Evolutionary conservation across 2,329 filamentous ascomycete genomes (phyloP), one percentile per base, ranked within the genome.

Genomic region (Madurella mycetomatis): DNA sequence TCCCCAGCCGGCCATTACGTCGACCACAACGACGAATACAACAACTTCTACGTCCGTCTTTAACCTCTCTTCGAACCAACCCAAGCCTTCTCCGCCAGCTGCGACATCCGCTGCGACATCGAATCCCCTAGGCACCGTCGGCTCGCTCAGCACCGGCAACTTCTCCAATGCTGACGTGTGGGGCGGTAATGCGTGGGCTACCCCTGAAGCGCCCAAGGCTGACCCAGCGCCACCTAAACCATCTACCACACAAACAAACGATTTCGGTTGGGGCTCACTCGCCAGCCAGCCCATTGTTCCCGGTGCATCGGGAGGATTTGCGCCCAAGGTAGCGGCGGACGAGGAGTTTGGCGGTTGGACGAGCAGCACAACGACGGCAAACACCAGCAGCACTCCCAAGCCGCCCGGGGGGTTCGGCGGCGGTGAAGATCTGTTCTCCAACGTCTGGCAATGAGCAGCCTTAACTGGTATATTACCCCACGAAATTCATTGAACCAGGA

Each of bases 281-380:
- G 77, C 81, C 41, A 80, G 67, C 63, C 78, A 82, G 57, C 80
- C 82, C 47, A 83, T 86, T 67, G 76, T 86, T 17, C 80, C 81
- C 2, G 80, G 82, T 1, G 74, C 81, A 0, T 79, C 79, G 61
- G 86, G 86, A 19, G 86, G 86, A 5, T 87, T 89, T 70, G 81
- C 76, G 41, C 84, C 89, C 19, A 86, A 87, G 65, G 88, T 96
- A 2, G 80, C 88, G 37, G 87, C 89, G 0, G 92, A 97, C 64
- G 92, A 97, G 70, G 92, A 97, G 67, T 97, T 96, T 74, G 92
- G 92, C 17, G 92, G 92, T 12, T 97, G 92, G 92, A 85, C 89
- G 46, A 95, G 90, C 78, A 74, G 86, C 81, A 65, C 80, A 62
- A 63, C 76, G 73, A 76, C 72, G 32, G 66, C 74, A 17, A 68